phyloP scores from a whole-genome alignment of 768 basidiomycete species.

The Suillus placidus region DNA sequence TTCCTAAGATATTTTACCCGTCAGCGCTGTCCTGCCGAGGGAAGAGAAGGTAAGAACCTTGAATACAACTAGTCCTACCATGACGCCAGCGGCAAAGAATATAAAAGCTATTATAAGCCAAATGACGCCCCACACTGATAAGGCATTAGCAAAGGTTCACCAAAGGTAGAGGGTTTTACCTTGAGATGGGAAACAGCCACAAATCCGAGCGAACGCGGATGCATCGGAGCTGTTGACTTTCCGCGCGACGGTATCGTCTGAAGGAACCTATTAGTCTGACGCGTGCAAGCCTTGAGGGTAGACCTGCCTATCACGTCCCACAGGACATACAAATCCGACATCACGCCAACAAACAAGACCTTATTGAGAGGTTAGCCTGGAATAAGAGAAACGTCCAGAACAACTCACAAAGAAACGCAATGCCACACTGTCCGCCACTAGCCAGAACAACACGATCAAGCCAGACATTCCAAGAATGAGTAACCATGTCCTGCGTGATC shows the following conservation, averaged over 20 bases:
- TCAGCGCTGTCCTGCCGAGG: neutral
- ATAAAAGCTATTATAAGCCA: conserved; percentile 78
- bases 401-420: conserved; percentile 73
- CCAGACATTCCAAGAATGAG: conserved; percentile 81
- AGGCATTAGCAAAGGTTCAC: conserved; percentile 6
- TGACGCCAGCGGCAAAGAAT: conserved; percentile 75
- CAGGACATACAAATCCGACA: conserved; percentile 85
- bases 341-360: conserved; percentile 83
- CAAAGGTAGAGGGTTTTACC: conserved; percentile 39
- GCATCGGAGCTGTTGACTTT: conserved; percentile 91
- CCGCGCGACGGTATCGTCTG: conserved; percentile 82
- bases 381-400: neutral
- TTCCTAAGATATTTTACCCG: conserved; percentile 44
- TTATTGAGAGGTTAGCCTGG: conserved; percentile 24
- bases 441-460: conserved; percentile 82
- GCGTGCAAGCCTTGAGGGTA: neutral
- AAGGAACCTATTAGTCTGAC: conserved; percentile 3
- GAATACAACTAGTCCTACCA: conserved; percentile 80
- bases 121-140: conserved; percentile 82
- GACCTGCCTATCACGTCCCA: conserved; percentile 84
- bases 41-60: conserved; percentile 52
- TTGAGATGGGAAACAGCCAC: conserved; percentile 84
- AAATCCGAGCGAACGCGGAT: conserved; percentile 79
- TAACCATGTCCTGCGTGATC: conserved; percentile 63
- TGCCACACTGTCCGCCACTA: conserved; percentile 72